These are phyloP conservation scores for Aspergillus piperis DNA, from an alignment of 2,329 filamentous ascomycete species.

Conservation along the genomic window DNA sequence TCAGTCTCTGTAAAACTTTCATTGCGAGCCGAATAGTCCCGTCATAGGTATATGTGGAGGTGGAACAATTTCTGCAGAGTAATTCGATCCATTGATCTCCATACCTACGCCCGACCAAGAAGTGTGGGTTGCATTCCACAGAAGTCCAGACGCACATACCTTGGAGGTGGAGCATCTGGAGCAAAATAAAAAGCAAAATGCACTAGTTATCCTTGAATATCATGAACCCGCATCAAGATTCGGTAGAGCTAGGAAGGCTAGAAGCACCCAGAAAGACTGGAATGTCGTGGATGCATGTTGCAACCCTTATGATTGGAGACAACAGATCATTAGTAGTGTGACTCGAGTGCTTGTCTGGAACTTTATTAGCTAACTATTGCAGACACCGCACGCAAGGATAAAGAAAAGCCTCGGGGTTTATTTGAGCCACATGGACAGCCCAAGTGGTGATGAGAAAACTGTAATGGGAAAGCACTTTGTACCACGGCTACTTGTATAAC, in stretches of 20 bases:
- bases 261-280: neutral
- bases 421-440: neutral
- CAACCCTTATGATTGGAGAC: neutral
- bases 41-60: no score
- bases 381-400: neutral
- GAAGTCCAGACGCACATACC: neutral
- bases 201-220: neutral
- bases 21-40: no score
- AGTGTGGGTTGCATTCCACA: no score
- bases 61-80: no score
- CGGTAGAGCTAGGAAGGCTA: neutral
- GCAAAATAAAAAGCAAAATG: neutral
- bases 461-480: neutral
- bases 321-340: neutral
- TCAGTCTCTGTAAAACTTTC: no score
- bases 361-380: neutral
- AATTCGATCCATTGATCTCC: no score
- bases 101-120: no score
- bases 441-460: neutral
- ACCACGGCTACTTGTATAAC: neutral
- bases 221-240: neutral
- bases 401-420: neutral
- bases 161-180: neutral
- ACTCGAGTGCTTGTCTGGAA: no score
- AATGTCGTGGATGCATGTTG: neutral